phyloP scores from a whole-genome alignment of 148 eudicot species.

The Talinum fruticosum region DNA sequence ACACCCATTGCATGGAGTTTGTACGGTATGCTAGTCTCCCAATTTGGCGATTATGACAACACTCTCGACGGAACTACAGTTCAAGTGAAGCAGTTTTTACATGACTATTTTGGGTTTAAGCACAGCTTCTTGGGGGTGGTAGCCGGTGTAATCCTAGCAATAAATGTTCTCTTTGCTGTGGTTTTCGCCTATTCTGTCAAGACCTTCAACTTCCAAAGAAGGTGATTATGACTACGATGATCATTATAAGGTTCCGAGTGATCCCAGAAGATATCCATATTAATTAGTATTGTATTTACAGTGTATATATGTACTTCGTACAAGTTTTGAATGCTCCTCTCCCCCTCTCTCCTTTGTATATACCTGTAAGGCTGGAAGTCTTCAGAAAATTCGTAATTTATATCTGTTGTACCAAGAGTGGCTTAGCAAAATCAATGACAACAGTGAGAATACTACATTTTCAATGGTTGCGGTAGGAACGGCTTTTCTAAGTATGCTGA shows the following conservation, averaged over 20 bases:
- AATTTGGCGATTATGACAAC: conserved; percentile 43
- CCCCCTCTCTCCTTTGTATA: too few species aligned
- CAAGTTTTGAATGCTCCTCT: too few species aligned
- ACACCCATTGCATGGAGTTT: conserved; percentile 61
- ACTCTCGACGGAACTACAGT: conserved; percentile 25
- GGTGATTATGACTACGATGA: conserved; percentile 23
- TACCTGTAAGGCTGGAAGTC: too few species aligned
- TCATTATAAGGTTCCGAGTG: background rate
- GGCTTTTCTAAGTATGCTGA: too few species aligned
- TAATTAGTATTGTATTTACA: background rate
- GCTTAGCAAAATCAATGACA: too few species aligned
- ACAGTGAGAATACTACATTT: too few species aligned
- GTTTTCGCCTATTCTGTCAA: conserved; percentile 48
- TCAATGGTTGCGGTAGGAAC: too few species aligned
- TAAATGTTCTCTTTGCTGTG: conserved; percentile 40
- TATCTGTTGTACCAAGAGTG: too few species aligned
- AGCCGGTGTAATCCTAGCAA: conserved; percentile 40
- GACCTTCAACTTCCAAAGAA: conserved; percentile 54
- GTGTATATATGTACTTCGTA: too few species aligned
- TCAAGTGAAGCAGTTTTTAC: conserved; percentile 36
- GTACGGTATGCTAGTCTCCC: conserved; percentile 61
- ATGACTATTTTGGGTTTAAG: conserved; percentile 44
- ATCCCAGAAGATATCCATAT: background rate
- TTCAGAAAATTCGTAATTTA: too few species aligned
- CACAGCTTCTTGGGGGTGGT: conserved; percentile 45